Conservation (phyloP, 371 early-diverging fungal genomes). For the Polyrhizophydium stewartii region DNA sequence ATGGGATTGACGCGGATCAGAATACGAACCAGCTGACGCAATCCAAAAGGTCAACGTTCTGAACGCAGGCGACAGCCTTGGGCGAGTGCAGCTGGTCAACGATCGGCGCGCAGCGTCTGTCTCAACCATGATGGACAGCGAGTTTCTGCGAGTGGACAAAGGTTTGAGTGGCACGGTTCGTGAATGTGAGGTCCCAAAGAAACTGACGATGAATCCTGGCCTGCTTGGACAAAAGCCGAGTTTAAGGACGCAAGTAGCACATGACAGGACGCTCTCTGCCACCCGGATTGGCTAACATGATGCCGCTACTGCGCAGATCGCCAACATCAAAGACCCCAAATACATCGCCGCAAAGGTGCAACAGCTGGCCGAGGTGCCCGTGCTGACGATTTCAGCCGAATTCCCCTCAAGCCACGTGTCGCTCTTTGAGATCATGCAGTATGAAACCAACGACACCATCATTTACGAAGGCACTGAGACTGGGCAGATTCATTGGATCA, state of each 20-base stretch:
- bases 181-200: too few species aligned
- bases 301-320: background rate
- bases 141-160: constrained; percentile 12
- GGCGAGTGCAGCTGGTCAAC: constrained; percentile 2
- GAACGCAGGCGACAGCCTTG: constrained; percentile 23
- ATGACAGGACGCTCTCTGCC: too few species aligned
- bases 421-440: constrained; percentile 11
- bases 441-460: constrained; percentile 19
- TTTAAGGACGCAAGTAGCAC: too few species aligned
- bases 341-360: constrained; percentile 1
- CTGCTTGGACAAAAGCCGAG: too few species aligned
- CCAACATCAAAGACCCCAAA: constrained; percentile 6
- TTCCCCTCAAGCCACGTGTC: constrained; percentile 10
- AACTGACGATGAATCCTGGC: too few species aligned
- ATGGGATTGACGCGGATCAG: background rate
- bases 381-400: constrained; percentile 8
- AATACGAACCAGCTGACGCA: background rate
- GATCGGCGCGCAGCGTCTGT: constrained; percentile 16
- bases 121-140: constrained; percentile 2
- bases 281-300: too few species aligned
- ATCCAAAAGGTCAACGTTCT: constrained; percentile 12
- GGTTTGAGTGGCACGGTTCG: background rate
- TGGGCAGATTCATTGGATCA: constrained; percentile 19
- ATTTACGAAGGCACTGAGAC: constrained; percentile 24
- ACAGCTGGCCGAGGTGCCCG: constrained; percentile 8